Evolutionary conservation across 768 basidiomycete genomes (phyloP), one percentile per base, ranked within the genome.

Genomic region (Lactarius sp.): DNA sequence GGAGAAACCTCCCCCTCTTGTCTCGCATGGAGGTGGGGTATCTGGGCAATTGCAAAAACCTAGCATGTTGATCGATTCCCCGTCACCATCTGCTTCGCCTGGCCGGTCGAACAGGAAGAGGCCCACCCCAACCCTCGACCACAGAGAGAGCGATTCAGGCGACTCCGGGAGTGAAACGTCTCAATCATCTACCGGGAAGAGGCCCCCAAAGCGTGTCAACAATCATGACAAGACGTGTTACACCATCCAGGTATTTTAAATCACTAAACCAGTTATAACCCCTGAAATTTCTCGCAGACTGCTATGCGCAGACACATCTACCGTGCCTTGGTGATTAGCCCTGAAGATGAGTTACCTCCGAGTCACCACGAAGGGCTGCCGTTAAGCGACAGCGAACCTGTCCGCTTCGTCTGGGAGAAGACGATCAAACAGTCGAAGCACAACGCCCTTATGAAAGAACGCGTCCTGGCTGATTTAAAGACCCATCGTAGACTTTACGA

Each of bases 391-490:
- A 71, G 77, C 22, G 80, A 85, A n/a, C 81, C 87, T 1, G 77
- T 90, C 14, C 85, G 88, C 20, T 90, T 90, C 66, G 85, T 89
- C 4, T 91, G 89, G 89, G 84, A 86, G 65, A 88, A 88, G 71
- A 91, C 89, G 2, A 77, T 81, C 12, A 87, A 84, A 64, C 86
- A 90, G 68, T 90, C 88, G 1, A 79, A 83, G 20, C 88, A 90
- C 69, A 91, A 91, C 62, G 77, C 79, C 10, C 79, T 81, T 14
- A 90, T 90, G 88, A 90, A 86, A 74, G 73, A 77, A 16, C 83
- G 84, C 9, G 72, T 89, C 8, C 70, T 90, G 22, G 76, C 76
- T 8, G 86, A 90, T 70, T 73, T 91, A 61, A 84, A 80, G 59
- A 75, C 78, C 13, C 81, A 82, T 33, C 80, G 85, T 9, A 75